phyloP scores from a whole-genome alignment of 805 yeast species.

The Candida incommunis region DNA sequence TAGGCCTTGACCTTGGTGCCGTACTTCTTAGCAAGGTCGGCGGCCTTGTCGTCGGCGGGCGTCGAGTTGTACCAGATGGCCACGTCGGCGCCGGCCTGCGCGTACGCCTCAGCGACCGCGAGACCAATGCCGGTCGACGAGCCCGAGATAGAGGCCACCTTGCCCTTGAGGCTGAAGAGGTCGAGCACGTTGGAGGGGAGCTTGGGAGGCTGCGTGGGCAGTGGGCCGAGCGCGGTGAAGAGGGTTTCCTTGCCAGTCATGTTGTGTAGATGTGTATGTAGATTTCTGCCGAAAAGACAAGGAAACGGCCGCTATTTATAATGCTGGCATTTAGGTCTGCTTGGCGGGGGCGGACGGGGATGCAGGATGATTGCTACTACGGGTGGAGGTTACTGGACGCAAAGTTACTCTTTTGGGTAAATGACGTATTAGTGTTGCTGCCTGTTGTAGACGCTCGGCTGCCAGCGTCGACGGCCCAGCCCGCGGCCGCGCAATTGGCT shows the following conservation, averaged over 20 bases:
- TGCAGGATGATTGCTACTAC: no score
- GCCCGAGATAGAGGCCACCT: slow-evolving; percentile 76
- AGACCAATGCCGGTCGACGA: slow-evolving; percentile 73
- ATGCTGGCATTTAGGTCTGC: no score
- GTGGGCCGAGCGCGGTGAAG: slow-evolving; percentile 23
- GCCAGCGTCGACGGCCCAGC: no score
- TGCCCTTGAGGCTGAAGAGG: slow-evolving; percentile 65
- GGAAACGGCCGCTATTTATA: background rate
- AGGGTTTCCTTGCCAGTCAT: slow-evolving; percentile 17
- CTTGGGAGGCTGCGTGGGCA: slow-evolving; percentile 42
- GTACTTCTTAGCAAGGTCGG: slow-evolving; percentile 38
- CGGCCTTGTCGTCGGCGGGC: slow-evolving; percentile 52
- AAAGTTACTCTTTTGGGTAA: no score
- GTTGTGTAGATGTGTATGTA: background rate
- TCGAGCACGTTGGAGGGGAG: slow-evolving; percentile 42
- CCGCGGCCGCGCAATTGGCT: no score
- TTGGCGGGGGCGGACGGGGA: no score
- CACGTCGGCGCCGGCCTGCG: slow-evolving; percentile 79
- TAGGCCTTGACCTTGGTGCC: slow-evolving; percentile 51
- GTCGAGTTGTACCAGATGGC: slow-evolving; percentile 54
- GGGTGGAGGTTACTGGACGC: no score
- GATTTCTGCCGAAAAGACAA: background rate
- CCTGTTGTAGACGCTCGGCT: no score
- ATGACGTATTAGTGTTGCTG: no score
- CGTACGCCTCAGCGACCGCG: slow-evolving; percentile 69